A percentile compares a stretch with the other conserved stretches of the same genome.
phyloP scores from a whole-genome alignment of 306 rosid species.

The Trifolium subterraneum region DNA sequence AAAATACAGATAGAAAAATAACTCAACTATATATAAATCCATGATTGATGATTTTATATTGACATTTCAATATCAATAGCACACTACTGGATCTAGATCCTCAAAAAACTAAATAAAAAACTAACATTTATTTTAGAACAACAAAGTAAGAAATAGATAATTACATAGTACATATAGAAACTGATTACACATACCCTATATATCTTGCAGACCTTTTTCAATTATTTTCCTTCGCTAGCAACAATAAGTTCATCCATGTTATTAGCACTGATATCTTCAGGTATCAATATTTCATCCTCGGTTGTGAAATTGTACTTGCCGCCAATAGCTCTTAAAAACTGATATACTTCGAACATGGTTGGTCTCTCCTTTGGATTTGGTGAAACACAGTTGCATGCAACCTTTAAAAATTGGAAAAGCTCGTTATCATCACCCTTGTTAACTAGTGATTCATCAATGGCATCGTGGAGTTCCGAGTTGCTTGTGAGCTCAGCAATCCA shows the following conservation, averaged over 20 bases:
- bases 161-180: slow-evolving; percentile 45
- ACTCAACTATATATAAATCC: slow-evolving; percentile 17
- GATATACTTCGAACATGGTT: slow-evolving; percentile 95
- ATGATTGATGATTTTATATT: slow-evolving; percentile 33
- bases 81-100: slow-evolving; percentile 41
- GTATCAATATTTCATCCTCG: slow-evolving; percentile 70
- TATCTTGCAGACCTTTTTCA: slow-evolving; percentile 43
- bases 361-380: slow-evolving; percentile 83
- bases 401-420: slow-evolving; percentile 90
- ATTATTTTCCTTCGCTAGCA: slow-evolving; percentile 50
- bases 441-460: slow-evolving; percentile 66
- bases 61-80: slow-evolving; percentile 32
- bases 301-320: slow-evolving; percentile 68
- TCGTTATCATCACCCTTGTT: slow-evolving; percentile 73
- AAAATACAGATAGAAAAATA: slow-evolving; percentile 28
- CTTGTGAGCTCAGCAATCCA: slow-evolving; percentile 66
- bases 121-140: slow-evolving; percentile 43
- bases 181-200: slow-evolving; percentile 34
- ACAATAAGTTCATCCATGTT: slow-evolving; percentile 80
- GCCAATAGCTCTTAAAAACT: slow-evolving; percentile 86
- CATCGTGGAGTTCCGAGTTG: slow-evolving; percentile 57
- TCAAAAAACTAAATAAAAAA: slow-evolving; percentile 38
- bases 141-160: slow-evolving; percentile 32
- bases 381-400: slow-evolving; percentile 74
- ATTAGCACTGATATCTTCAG: slow-evolving; percentile 46